phyloP scores from a whole-genome alignment of 148 eudicot genomes.

The Pouteria glomerata region DNA sequence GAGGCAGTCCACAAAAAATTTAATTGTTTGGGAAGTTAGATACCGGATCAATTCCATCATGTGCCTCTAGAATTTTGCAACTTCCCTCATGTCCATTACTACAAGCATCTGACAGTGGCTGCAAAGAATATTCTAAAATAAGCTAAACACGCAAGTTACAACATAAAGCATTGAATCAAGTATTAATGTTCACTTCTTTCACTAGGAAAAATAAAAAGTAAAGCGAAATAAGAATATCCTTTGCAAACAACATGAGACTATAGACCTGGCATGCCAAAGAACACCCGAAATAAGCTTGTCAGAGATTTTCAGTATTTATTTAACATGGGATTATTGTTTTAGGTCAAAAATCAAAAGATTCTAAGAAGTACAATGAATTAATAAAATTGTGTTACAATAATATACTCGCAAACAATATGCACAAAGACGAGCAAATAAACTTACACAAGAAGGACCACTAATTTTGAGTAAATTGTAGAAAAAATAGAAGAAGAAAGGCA shows the following conservation, averaged over 20 bases:
- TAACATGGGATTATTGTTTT: background rate
- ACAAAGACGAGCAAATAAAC: background rate
- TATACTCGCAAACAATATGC: background rate
- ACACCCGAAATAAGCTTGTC: background rate
- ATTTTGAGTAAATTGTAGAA: background rate
- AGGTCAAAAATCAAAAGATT: background rate
- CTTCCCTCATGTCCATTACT: constrained; percentile 28
- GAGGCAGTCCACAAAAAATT: background rate
- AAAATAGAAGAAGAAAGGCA: background rate
- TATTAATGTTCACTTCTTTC: background rate
- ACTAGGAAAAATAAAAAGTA: background rate
- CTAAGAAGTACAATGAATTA: background rate
- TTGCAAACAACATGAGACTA: background rate
- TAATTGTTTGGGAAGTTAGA: background rate
- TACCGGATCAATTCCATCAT: constrained; percentile 41
- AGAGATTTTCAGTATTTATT: background rate
- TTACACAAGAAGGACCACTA: background rate
- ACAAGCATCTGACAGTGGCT: constrained; percentile 45
- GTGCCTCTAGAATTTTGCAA: constrained; percentile 34
- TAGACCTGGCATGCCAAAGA: background rate
- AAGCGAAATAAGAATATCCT: background rate
- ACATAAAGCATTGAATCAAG: background rate
- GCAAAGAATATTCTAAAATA: constrained; percentile 10
- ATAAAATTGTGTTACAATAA: background rate
- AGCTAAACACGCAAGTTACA: background rate